These are phyloP conservation scores for Leishmania aethiopica DNA, from an alignment of 208 protist species.

Conservation along the genomic window DNA sequence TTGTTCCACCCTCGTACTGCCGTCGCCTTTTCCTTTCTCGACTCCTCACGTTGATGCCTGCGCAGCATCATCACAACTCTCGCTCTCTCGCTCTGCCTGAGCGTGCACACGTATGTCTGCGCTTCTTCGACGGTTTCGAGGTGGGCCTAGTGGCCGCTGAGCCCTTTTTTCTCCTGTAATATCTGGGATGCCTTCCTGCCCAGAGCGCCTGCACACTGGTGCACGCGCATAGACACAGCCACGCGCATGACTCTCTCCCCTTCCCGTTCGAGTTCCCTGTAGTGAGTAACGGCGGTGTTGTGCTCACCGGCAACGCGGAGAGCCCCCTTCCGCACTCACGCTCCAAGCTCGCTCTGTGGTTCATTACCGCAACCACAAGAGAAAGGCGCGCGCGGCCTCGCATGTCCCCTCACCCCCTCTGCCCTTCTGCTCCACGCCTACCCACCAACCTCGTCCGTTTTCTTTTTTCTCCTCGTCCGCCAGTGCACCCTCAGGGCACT, in stretches of 20 bases:
- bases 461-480: not conserved
- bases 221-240: not conserved
- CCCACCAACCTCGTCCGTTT: not conserved
- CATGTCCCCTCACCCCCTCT: not conserved
- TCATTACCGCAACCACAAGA: not conserved
- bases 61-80: not conserved
- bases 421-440: not conserved
- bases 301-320: not conserved
- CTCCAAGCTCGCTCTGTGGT: not conserved
- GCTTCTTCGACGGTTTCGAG: not conserved
- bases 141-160: not conserved
- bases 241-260: not conserved
- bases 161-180: not conserved
- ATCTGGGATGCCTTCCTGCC: not conserved
- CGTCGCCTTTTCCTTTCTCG: not conserved
- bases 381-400: not conserved
- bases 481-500: not conserved
- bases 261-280: not conserved
- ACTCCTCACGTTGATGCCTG: not conserved
- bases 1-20: not conserved
- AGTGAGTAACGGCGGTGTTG: not conserved
- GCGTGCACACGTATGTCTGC: not conserved
- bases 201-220: not conserved
- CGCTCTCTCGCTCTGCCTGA: not conserved
- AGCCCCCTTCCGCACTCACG: not conserved